Evolutionary conservation across 257 asterid genomes (phyloP).

Genomic region (Lycium ferocissimum): DNA sequence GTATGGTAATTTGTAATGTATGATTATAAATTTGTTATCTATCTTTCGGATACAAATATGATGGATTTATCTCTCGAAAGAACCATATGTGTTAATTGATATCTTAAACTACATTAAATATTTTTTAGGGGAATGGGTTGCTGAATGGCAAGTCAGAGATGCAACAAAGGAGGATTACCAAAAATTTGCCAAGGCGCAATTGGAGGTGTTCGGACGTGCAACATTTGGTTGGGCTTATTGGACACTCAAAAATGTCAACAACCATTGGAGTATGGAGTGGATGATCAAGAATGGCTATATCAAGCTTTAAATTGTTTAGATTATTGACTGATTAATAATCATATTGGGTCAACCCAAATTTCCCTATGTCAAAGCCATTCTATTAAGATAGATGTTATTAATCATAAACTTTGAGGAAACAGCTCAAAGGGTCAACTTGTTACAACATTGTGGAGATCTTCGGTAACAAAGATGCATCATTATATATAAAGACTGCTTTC

Average conservation of each 20-base stretch:
- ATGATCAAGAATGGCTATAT: conserved; percentile 72
- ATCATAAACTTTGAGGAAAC: conserved; percentile 15
- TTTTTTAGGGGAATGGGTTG: conserved; percentile 77
- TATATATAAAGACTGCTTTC: not conserved
- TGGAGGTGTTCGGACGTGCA: conserved; percentile 62
- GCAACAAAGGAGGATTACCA: conserved; percentile 64
- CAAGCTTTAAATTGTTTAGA: conserved; percentile 39
- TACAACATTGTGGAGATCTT: not conserved
- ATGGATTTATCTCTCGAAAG: too few species aligned
- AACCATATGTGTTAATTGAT: too few species aligned
- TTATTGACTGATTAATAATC: not conserved
- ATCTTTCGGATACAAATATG: too few species aligned
- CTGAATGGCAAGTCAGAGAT: conserved; percentile 62
- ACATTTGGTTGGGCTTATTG: conserved; percentile 87
- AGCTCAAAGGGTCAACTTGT: not conserved
- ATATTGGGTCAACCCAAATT: not conserved
- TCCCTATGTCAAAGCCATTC: not conserved
- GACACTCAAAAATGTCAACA: conserved; percentile 60
- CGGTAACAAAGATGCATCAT: not conserved
- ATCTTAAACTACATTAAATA: not conserved
- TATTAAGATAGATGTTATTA: not conserved
- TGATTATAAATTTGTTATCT: too few species aligned
- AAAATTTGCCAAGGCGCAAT: conserved; percentile 57
- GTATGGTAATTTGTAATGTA: too few species aligned
- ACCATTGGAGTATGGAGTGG: conserved; percentile 58